Percentiles rank a stretch among this genome's conserved stretches.
Evolutionary conservation across 768 basidiomycete genomes (phyloP).

Genomic region (Boletus speciosus): DNA sequence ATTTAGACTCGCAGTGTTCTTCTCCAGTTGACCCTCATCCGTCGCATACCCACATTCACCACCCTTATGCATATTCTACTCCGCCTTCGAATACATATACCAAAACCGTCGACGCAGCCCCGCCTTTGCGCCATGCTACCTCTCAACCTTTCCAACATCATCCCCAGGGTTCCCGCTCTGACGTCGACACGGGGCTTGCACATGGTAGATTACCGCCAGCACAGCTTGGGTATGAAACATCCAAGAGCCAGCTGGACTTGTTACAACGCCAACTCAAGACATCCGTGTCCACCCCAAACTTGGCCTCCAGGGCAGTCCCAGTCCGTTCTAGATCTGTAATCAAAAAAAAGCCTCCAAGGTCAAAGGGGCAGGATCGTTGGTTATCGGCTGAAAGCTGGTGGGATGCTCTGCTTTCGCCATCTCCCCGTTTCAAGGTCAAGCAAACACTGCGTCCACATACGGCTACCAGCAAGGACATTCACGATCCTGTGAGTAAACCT

Average conservation of each 20-base stretch:
- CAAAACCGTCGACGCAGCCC: background rate
- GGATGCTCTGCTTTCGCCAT: conserved; percentile 72
- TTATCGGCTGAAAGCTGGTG: conserved; percentile 78
- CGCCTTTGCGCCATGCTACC: conserved; percentile 18
- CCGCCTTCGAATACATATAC: conserved; percentile 10
- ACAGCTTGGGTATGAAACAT: conserved; percentile 1
- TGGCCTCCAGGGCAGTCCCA: conserved; percentile 32
- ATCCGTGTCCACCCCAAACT: conserved; percentile 65
- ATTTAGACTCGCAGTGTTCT: conserved; percentile 16
- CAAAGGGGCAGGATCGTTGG: conserved; percentile 60
- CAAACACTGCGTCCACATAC: conserved; percentile 23
- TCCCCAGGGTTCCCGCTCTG: conserved; percentile 5
- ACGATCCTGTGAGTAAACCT: conserved; percentile 52
- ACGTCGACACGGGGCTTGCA: background rate
- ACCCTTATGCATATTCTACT: conserved; percentile 53
- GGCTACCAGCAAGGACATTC: conserved; percentile 31
- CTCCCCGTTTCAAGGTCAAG: conserved; percentile 63
- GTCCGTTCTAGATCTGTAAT: conserved; percentile 7
- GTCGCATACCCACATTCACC: conserved; percentile 32
- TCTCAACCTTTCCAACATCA: conserved; percentile 24
- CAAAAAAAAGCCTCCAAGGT: conserved; percentile 23
- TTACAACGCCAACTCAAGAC: conserved; percentile 38
- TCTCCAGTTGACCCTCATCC: conserved; percentile 13
- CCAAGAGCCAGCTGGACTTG: background rate
- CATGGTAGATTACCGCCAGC: background rate